Base-by-base conservation (phyloP, 2,329 filamentous ascomycete genomes). In the Parastagonospora avenae region DNA sequence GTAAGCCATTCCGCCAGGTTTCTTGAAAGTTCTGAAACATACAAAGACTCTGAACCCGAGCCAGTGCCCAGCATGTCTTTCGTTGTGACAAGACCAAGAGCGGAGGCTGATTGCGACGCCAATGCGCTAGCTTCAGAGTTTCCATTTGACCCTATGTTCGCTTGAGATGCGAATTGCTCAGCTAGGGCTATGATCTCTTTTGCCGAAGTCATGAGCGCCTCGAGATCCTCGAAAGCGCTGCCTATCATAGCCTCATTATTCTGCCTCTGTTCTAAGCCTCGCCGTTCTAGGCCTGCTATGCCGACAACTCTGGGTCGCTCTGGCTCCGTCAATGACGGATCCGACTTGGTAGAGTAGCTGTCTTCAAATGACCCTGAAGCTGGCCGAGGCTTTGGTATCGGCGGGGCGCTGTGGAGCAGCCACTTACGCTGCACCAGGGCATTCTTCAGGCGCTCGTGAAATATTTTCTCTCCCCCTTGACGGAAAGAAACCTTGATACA, bases 141-240 rank as follows among this genome's bases (percentile, higher is more conserved):
- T 35, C 68, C 72, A 33, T 74, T 82, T n/a, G 80, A 82, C 16
- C 82, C 84, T 15, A 79, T 76, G 50, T 79, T 79, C 0, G 80
- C 79, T 66, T 92, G 89, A 10, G 85, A 81, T 1, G 91, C 87
- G 62, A 97, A 93, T 12, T 86, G 86, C 73, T 97, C 93, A 1
- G 94, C 94, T 36, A 99, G 85, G 4, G 92, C 91, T 43, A 97
- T 88, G 42, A 99, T 91, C 70, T 99, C 91, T 70, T 97, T 97
- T 4, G 94, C 94, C 3, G 93, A 97, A 2, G 92, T 91, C 93
- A 97, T 99, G 32, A 99, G 80, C 3, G 94, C 92, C 70, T 97
- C 93, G 0, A 99, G 83, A 67, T 99, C 94, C 70, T 97, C 93
- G 66, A 99, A 99, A 0, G 94, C 92, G 59, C 85, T 92, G 24